phyloP scores from a whole-genome alignment of 805 yeast genomes.

The Teunomyces gatunensis region DNA sequence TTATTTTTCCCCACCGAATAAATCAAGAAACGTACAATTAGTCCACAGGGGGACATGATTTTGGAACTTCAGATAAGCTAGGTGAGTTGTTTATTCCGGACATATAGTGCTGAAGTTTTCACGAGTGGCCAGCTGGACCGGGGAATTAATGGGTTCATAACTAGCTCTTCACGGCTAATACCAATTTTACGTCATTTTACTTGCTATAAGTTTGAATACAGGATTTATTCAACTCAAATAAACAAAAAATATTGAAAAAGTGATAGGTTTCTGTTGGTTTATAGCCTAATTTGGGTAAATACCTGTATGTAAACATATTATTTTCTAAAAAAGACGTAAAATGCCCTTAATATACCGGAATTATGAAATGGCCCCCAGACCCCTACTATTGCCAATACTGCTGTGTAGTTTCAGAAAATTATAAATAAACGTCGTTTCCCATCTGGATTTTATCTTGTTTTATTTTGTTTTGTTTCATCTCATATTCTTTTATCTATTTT shows the following conservation, averaged over 20 bases:
- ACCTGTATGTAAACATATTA: not conserved
- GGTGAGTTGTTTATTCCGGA: not conserved
- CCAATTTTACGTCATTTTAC: conserved; percentile 1
- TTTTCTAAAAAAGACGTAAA: not conserved
- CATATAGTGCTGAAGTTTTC: too few relatives aligned
- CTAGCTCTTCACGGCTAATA: not conserved
- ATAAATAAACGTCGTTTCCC: conserved; percentile 1
- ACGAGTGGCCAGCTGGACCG: too few relatives aligned
- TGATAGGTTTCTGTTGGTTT: not conserved
- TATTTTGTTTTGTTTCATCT: not conserved
- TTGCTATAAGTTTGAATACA: not conserved
- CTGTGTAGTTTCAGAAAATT: not conserved
- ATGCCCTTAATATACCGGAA: not conserved
- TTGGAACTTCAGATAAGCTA: not conserved
- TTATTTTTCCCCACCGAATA: not conserved
- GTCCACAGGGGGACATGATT: not conserved
- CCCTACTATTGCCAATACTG: not conserved
- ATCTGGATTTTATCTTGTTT: not conserved
- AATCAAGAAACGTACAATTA: not conserved
- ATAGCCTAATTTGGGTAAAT: not conserved
- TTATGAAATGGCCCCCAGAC: not conserved
- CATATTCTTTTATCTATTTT: not conserved
- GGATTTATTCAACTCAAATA: not conserved
- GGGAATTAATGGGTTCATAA: not conserved
- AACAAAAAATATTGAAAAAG: not conserved